These are phyloP conservation scores for Acrasis kona DNA, from an alignment of 78 protist genomes.

Conservation along the genomic window DNA sequence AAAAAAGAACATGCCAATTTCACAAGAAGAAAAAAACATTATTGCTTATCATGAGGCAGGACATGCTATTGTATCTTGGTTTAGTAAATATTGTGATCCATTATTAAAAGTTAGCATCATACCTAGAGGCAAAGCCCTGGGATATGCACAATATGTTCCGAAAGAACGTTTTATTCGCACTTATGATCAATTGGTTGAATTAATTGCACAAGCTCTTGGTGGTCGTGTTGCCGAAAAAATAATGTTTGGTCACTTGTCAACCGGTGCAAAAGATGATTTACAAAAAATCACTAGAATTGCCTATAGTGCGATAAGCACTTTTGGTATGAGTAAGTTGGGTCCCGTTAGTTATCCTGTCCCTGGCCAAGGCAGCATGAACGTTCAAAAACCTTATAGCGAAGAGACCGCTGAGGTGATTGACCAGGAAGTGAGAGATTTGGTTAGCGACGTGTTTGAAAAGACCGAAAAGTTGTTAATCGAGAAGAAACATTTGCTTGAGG, in stretches of 20 bases:
- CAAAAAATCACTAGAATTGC: constrained; percentile 75
- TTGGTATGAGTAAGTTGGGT: constrained; percentile 9
- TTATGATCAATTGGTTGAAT: constrained; percentile 25
- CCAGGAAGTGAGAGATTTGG: constrained; percentile 18
- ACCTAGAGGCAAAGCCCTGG: constrained; percentile 95
- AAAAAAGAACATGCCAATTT: constrained; percentile 41
- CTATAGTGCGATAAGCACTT: constrained; percentile 16
- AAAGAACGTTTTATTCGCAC: constrained; percentile 67
- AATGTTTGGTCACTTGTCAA: constrained; percentile 60
- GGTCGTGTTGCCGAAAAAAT: constrained; percentile 81
- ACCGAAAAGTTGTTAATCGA: not conserved
- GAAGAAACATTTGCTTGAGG: not conserved
- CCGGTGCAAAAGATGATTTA: constrained; percentile 92
- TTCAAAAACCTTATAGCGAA: constrained; percentile 72
- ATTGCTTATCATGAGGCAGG: constrained; percentile 99
- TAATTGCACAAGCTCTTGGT: constrained; percentile 84
- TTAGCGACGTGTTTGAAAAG: not conserved
- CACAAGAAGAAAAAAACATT: constrained; percentile 51
- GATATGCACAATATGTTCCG: constrained; percentile 95
- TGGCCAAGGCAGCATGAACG: constrained; percentile 3
- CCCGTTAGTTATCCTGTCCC: constrained; percentile 21
- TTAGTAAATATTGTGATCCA: constrained; percentile 87
- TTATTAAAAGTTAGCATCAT: constrained; percentile 88
- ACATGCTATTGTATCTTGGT: constrained; percentile 95
- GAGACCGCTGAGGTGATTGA: constrained; percentile 63